phyloP scores from a whole-genome alignment of 2,329 filamentous ascomycete species.

The Didymellaceae sp. region DNA sequence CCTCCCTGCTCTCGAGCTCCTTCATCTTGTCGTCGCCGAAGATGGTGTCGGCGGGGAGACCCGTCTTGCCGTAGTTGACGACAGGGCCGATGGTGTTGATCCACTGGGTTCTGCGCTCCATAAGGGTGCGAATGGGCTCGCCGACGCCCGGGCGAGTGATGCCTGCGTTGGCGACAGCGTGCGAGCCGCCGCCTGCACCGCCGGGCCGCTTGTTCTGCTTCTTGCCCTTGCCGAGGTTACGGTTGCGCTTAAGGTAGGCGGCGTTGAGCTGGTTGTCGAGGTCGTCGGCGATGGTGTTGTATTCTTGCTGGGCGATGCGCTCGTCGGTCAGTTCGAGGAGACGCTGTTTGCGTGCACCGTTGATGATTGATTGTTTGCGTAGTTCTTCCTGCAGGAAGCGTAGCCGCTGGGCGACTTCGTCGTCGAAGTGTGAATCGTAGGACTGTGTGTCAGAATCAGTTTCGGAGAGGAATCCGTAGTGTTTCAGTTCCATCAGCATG shows the following conservation, averaged over 20 bases:
- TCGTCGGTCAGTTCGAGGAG: constrained; percentile 88
- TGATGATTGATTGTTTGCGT: constrained; percentile 81
- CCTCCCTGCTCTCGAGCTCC: constrained; percentile 74
- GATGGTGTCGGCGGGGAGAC: constrained; percentile 77
- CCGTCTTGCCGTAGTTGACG: constrained; percentile 81
- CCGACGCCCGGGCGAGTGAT: constrained; percentile 69
- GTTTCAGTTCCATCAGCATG: constrained; percentile 85
- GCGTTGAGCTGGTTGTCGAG: constrained; percentile 93
- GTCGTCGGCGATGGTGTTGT: constrained; percentile 94
- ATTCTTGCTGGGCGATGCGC: constrained; percentile 95
- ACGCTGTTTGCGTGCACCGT: constrained; percentile 87
- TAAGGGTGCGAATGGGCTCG: constrained; percentile 86
- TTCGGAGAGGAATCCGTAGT: constrained; percentile 86
- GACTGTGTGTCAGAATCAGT: constrained; percentile 71
- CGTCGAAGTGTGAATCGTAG: constrained; percentile 89
- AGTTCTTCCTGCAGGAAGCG: constrained; percentile 84
- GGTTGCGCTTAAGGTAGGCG: constrained; percentile 93
- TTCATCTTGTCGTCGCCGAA: constrained; percentile 78
- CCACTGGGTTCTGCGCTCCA: constrained; percentile 91
- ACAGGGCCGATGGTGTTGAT: constrained; percentile 89
- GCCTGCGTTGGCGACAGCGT: constrained; percentile 53
- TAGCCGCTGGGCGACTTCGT: constrained; percentile 89
- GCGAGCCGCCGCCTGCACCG: constrained; percentile 74
- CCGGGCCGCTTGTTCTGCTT: constrained; percentile 81
- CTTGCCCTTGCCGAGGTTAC: constrained; percentile 92